phyloP scores from a whole-genome alignment of 306 rosid species.

The Vicia faba region DNA sequence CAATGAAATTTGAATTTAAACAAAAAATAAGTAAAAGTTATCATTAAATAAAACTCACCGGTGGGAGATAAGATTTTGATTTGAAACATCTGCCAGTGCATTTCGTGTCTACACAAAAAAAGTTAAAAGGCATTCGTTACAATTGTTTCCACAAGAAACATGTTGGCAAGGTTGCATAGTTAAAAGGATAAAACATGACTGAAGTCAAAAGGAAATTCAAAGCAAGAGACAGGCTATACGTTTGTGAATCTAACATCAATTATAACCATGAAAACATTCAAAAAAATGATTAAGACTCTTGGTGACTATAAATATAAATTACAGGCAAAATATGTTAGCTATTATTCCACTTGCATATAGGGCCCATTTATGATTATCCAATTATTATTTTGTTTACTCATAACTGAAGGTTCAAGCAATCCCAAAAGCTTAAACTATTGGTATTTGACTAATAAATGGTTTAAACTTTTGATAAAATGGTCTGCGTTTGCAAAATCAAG shows the following conservation, averaged over 20 bases:
- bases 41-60: slow-evolving; percentile 51
- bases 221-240: background rate
- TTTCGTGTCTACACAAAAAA: slow-evolving; percentile 35
- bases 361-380: slow-evolving; percentile 33
- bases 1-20: background rate
- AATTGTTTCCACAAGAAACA: slow-evolving; percentile 23
- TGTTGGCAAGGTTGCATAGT: slow-evolving; percentile 2
- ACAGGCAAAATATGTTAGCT: background rate
- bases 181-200: slow-evolving; percentile 13
- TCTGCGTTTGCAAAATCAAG: background rate
- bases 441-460: slow-evolving; percentile 6
- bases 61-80: slow-evolving; percentile 38
- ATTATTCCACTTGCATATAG: slow-evolving; percentile 23
- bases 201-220: slow-evolving; percentile 21
- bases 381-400: slow-evolving; percentile 25
- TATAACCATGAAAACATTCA: background rate
- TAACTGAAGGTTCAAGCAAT: background rate
- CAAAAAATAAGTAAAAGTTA: slow-evolving; percentile 15
- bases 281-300: background rate
- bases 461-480: background rate
- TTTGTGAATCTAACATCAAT: background rate
- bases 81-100: slow-evolving; percentile 52
- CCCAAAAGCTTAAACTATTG: slow-evolving; percentile 5
- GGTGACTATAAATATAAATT: background rate
- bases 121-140: slow-evolving; percentile 29